Conservation (phyloP, 108 stramenopile genomes). For the Poteriospumella lacustris region DNA sequence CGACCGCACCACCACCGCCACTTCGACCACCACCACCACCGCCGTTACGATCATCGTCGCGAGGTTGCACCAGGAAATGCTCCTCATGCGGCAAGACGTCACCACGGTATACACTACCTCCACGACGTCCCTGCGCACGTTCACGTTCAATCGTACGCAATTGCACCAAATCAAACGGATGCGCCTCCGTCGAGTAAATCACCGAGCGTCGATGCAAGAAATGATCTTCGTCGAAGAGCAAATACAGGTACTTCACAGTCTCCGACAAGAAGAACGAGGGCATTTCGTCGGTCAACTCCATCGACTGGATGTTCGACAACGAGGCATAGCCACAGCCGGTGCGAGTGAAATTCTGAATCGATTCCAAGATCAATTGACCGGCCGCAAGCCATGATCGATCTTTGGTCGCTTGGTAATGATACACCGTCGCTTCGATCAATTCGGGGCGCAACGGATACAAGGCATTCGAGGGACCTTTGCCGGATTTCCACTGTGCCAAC, state of each 20-base stretch:
- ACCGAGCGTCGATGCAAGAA: conserved; percentile 6
- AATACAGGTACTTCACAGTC: conserved; percentile 55
- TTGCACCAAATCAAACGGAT: conserved; percentile 27
- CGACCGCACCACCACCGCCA: too few species aligned
- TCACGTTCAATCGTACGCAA: background rate
- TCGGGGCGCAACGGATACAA: conserved; percentile 80
- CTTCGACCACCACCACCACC: too few species aligned
- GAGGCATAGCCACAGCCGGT: conserved; percentile 51
- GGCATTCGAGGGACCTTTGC: conserved; percentile 31
- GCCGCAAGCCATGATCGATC: conserved; percentile 36
- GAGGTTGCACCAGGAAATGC: too few species aligned
- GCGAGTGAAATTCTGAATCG: conserved; percentile 32
- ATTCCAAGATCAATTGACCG: conserved; percentile 30
- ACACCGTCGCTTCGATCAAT: conserved; percentile 76
- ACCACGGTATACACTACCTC: too few species aligned
- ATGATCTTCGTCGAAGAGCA: conserved; percentile 54
- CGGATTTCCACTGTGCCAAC: conserved; percentile 61
- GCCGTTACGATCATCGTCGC: too few species aligned
- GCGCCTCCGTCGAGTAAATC: conserved; percentile 42
- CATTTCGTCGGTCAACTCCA: conserved; percentile 51
- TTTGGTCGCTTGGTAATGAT: conserved; percentile 64
- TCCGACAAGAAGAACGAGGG: conserved; percentile 53
- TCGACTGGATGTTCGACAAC: conserved; percentile 35
- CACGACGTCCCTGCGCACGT: too few species aligned
- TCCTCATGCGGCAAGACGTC: too few species aligned